Conservation (phyloP, 768 basidiomycete genomes). For the Lanmaoa pseudosensibilis region DNA sequence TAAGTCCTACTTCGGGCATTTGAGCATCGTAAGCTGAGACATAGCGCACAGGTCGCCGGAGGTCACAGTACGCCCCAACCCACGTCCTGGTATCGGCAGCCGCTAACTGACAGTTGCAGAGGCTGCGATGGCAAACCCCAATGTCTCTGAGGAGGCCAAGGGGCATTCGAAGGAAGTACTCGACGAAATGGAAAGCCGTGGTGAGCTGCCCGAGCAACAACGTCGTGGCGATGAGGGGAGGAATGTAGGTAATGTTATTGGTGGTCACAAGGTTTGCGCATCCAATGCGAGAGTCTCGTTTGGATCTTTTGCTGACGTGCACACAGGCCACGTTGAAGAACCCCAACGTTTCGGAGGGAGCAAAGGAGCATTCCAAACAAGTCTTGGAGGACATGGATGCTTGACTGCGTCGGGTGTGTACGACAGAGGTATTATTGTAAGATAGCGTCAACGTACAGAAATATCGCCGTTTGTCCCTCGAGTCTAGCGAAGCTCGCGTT, state of each 20-base stretch:
- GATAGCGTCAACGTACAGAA: conserved; percentile 5
- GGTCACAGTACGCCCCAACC: conserved; percentile 10
- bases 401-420: background rate
- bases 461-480: background rate
- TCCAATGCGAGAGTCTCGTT: too few relatives aligned
- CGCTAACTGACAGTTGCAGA: conserved; percentile 12
- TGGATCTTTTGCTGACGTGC: background rate
- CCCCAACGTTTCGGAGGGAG: conserved; percentile 21
- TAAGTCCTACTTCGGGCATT: background rate
- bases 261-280: conserved; percentile 22
- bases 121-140: conserved; percentile 28
- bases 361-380: conserved; percentile 15
- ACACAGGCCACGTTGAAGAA: conserved; percentile 24
- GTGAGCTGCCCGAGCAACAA: conserved; percentile 18
- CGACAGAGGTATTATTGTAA: conserved; percentile 3
- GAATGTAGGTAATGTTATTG: conserved; percentile 19
- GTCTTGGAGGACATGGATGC: conserved; percentile 8
- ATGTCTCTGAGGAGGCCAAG: conserved; percentile 24
- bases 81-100: background rate
- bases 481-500: background rate
- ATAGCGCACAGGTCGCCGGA: conserved; percentile 10
- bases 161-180: conserved; percentile 25
- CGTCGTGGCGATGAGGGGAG: conserved; percentile 1
- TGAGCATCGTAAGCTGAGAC: background rate
- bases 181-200: conserved; percentile 19